A percentile compares a stretch with the other conserved stretches of the same genome.
These are phyloP conservation scores for Cephaloascus albidus DNA, from an alignment of 805 yeast species.

Conservation along the genomic window DNA sequence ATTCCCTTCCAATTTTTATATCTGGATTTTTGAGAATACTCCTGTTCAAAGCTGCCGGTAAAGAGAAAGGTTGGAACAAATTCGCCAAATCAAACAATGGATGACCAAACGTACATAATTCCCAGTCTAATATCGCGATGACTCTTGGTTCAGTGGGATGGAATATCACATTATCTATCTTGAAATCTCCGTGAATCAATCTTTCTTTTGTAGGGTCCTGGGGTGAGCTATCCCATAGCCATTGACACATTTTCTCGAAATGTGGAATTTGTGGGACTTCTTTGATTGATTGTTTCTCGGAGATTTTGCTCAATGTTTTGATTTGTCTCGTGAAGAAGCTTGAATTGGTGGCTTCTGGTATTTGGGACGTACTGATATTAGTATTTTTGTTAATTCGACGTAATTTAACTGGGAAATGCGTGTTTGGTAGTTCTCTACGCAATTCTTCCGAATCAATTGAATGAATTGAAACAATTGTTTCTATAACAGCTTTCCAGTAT, in stretches of 20 bases:
- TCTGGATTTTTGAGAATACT: constrained; percentile 9
- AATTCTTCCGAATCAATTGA: constrained; percentile 34
- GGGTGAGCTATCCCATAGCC: constrained; percentile 36
- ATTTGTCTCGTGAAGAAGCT: constrained; percentile 48
- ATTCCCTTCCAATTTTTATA: constrained; percentile 8
- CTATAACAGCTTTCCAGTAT: constrained; percentile 40
- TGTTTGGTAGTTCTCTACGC: constrained; percentile 29
- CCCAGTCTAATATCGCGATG: constrained; percentile 58
- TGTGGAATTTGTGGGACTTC: constrained; percentile 39
- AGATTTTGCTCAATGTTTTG: constrained; percentile 33
- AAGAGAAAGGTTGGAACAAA: constrained; percentile 42
- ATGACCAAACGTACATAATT: constrained; percentile 54
- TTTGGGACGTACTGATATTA: constrained; percentile 25
- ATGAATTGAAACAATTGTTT: constrained; percentile 40
- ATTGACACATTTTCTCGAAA: constrained; percentile 29
- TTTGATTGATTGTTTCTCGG: constrained; percentile 21
- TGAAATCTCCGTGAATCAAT: constrained; percentile 57
- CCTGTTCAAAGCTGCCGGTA: constrained; percentile 28
- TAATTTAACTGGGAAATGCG: constrained; percentile 29
- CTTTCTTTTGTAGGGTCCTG: constrained; percentile 31
- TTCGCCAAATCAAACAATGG: constrained; percentile 57
- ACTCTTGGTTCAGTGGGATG: constrained; percentile 42
- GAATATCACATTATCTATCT: constrained; percentile 54
- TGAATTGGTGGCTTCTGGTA: constrained; percentile 18
- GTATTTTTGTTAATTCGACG: too few species aligned